A percentile compares a stretch with the other conserved stretches of the same genome.
phyloP scores from a whole-genome alignment of 129 eudicot genomes.

The Gnaphalium uliginosum region DNA sequence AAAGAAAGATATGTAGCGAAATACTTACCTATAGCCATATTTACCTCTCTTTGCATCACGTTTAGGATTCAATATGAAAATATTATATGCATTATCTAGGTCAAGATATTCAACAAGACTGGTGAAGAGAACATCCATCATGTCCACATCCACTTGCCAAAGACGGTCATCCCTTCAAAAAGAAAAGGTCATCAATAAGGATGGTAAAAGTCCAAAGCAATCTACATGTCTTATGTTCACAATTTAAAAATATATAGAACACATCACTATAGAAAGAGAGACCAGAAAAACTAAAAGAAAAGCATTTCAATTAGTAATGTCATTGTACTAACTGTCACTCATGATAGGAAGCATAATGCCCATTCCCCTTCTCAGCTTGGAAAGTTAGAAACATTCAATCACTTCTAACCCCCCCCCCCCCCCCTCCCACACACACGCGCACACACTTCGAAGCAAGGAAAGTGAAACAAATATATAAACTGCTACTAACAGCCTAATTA shows the following conservation, averaged over 20 bases:
- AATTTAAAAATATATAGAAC: neutral
- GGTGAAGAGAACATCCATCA: constrained; percentile 74
- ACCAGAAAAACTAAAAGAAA: neutral
- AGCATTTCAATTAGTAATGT: neutral
- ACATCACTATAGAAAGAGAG: neutral
- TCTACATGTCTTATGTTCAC: constrained; percentile 8
- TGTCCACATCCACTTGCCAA: constrained; percentile 98
- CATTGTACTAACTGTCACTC: neutral
- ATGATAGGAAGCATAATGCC: neutral
- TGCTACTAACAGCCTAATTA: constrained; percentile 3
- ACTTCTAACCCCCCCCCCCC: neutral
- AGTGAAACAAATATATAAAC: neutral
- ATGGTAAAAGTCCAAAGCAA: neutral
- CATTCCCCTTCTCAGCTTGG: neutral
- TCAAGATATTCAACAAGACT: constrained; percentile 91
- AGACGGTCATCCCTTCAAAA: constrained; percentile 60
- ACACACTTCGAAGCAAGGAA: neutral
- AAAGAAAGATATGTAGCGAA: constrained; percentile 9
- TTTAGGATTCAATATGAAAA: constrained; percentile 83
- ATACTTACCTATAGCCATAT: constrained; percentile 84
- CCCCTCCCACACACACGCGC: too few relatives aligned
- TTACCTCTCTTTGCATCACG: constrained; percentile 61
- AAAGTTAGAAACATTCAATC: neutral
- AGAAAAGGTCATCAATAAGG: constrained; percentile 20
- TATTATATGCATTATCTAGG: constrained; percentile 74